Conservation (phyloP, 495 filamentous ascomycete species). For the Penicillium pancosmium region DNA sequence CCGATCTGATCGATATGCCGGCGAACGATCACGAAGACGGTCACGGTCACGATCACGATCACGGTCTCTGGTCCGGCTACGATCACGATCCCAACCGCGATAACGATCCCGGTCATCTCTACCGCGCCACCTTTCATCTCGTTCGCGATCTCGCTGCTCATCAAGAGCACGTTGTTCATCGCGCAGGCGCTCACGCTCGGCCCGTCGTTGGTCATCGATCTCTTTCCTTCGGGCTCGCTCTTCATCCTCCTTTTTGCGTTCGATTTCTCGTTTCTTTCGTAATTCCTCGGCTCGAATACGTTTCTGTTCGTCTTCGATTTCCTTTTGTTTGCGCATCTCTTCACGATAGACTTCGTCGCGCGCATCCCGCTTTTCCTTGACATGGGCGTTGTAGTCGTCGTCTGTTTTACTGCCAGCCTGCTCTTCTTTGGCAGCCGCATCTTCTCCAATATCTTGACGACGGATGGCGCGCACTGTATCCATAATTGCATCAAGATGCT, state of each 20-base stretch:
- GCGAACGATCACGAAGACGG: constrained; percentile 40
- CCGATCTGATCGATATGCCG: constrained; percentile 42
- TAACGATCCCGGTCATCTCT: constrained; percentile 50
- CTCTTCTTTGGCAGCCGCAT: constrained; percentile 68
- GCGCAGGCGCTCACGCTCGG: constrained; percentile 58
- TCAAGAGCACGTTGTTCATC: constrained; percentile 52
- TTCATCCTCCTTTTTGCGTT: constrained; percentile 61
- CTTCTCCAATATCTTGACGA: constrained; percentile 72
- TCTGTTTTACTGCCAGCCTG: constrained; percentile 76
- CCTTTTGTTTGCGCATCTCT: constrained; percentile 61
- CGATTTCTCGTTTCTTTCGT: constrained; percentile 66
- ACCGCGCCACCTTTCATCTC: constrained; percentile 53
- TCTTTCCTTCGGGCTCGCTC: constrained; percentile 53
- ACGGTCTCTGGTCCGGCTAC: constrained; percentile 37
- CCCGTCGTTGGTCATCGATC: constrained; percentile 57
- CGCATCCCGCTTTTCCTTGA: constrained; percentile 64
- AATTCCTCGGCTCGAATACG: constrained; percentile 64
- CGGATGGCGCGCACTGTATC: constrained; percentile 69
- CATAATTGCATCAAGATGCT: constrained; percentile 64
- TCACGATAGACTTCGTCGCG: constrained; percentile 67
- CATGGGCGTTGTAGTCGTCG: constrained; percentile 74
- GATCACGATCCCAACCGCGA: constrained; percentile 46
- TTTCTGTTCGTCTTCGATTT: constrained; percentile 68
- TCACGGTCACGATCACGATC: constrained; percentile 43
- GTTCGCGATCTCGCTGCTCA: constrained; percentile 56